Base-by-base conservation (phyloP, 306 rosid species). In the Datisca glomerata region DNA sequence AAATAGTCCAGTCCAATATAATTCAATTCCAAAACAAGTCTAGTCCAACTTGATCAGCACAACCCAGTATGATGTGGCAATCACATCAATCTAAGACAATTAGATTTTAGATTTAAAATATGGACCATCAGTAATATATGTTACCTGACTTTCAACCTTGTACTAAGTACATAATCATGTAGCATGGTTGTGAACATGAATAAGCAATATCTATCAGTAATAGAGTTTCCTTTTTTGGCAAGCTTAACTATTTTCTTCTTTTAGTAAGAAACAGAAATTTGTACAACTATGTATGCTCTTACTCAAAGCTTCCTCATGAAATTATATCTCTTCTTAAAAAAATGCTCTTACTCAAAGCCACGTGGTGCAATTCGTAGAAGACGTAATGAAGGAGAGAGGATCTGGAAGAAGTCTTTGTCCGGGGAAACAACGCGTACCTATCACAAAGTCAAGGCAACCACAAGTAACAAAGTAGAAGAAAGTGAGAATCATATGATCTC, bases 341-440 rank as follows among this genome's bases (percentile, higher is more conserved):
- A 24, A 53, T 45, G 8, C 22, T 63, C 96, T 71, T 49, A 87
- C 96, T 87, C 83, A 45, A 75, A 62, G 36, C 97, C 97, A 41
- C 97, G 97, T 41, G 97, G 61, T 77, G 97, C 97, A 71, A 87
- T 72, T 51, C 97, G 71, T 19, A 83, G 79, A 62, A 87, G 94
- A 33, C 97, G 94, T 40, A 87, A 61, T 1, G 97, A 87, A 68
- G 94, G 89, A 60, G 89, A 79, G 43, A 87, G 52, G 47, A 87
- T 79, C 77, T 87, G 97, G 21, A 87, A 87, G 49, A 89, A 89
- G 51, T 89, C 97, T 59, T 89, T 89, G 73, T 89, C 97, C 2
- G 97, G 97, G 66, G 97, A 89, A 49, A 89, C 97, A 51, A 89
- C 93, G 24, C 95, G 83, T 45, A 89, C 97, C 96, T 87, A 57